A percentile compares a stretch with the other conserved stretches of the same genome.
Conservation (phyloP, 805 yeast genomes). For the Nadsonia fulvescens region DNA sequence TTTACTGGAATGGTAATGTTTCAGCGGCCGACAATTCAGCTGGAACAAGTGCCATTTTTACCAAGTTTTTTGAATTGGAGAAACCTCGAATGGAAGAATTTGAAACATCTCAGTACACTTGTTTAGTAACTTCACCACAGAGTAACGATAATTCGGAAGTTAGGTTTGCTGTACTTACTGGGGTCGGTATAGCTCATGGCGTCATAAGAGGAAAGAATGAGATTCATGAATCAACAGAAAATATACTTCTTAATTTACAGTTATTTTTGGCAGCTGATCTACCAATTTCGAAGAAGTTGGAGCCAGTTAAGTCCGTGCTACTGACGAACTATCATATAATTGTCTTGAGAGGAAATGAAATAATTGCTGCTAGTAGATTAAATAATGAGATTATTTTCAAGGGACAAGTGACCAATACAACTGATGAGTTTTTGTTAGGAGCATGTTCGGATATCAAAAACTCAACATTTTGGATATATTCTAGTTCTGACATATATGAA, state of each 20-base stretch:
- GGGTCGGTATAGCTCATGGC: slow-evolving; percentile 30
- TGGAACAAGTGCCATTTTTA: slow-evolving; percentile 10
- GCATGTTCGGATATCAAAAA: slow-evolving; percentile 30
- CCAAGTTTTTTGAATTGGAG: slow-evolving; percentile 14
- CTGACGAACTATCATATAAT: slow-evolving; percentile 39
- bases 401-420: slow-evolving; percentile 21
- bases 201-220: too few species aligned
- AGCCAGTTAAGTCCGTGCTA: slow-evolving; percentile 22
- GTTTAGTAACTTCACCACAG: slow-evolving; percentile 10
- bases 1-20: slow-evolving; percentile 13
- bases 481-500: slow-evolving; percentile 47
- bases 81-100: slow-evolving; percentile 10
- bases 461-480: slow-evolving; percentile 62
- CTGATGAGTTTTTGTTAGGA: slow-evolving; percentile 25
- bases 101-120: slow-evolving; percentile 6
- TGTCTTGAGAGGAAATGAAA: slow-evolving; percentile 25
- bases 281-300: slow-evolving; percentile 1
- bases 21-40: too few species aligned
- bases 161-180: slow-evolving; percentile 30
- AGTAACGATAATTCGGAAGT: slow-evolving; percentile 3
- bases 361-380: slow-evolving; percentile 31
- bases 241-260: too few species aligned
- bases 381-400: slow-evolving; percentile 29
- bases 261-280: slow-evolving; percentile 2
- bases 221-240: too few species aligned